Base-by-base conservation (phyloP, 441 rosid species). In the Daphne laureola region DNA sequence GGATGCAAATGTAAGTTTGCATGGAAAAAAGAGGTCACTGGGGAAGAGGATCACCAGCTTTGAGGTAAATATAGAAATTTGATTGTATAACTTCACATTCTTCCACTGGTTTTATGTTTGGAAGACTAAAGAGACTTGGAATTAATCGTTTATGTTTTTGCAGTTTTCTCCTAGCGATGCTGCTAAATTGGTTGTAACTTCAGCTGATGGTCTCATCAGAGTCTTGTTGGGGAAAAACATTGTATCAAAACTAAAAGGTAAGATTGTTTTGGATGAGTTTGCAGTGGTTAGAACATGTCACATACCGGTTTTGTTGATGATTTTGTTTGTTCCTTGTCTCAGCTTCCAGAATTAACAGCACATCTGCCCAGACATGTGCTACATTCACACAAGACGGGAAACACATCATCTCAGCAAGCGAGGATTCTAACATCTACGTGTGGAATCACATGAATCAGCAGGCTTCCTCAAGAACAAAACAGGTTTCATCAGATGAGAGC, bases 361-460 rank as follows among this genome's bases (percentile, higher is more conserved):
- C 38, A 8, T 31, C 38, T 9, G 38, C 9, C 65, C 96, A 80
- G 48, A 71, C 69, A 49, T 78, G 80, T 18, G 93, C 95, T 23
- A 75, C 76, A 45, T 78, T 94, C 62, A 86, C 92, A 13, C 61
- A 75, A 9, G 94, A 84, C 61, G 96, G 98, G 56, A 90, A 81
- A 69, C 95, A 84, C 59, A 83, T 94, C n/a, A 26, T 94, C 55
- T 87, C 96, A 12, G 78, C 95, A 13, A 80, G 85, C 14, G 94
- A 90, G 47, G 96, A 90, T 67, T 79, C 96, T 12, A 75, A 75
- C 62, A 82, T 94, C 40, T 80, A 85, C 61, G 17, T 87, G 47
- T 93, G 98, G 98, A 87, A 87, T 61, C 76, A 78, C 64, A 27
- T 49, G 11, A 67, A 49, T 53, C 64, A 64, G 54, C 70, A 57